Base-by-base conservation (phyloP, 2,329 filamentous ascomycete species). In the Fusarium zealandicum region DNA sequence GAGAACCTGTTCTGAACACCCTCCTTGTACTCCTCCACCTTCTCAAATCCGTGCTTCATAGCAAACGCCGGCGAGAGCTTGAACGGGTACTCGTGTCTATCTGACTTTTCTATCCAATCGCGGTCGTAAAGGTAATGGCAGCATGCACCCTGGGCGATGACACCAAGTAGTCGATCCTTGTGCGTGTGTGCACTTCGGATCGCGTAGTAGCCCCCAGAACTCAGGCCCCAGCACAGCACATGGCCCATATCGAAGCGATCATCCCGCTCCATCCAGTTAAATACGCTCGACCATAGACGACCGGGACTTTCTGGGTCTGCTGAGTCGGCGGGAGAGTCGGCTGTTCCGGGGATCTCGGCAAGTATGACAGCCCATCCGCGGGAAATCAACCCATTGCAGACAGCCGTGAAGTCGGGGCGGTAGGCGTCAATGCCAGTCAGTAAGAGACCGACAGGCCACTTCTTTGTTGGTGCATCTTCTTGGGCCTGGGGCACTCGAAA, bases 101-200 rank as follows among this genome's bases (percentile, higher is more conserved):
- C 31, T 6, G 18, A n/a, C n/a, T 37, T 31, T 5, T 42, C 28
- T 5, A 42, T 20, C 83, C 83, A 85, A 33, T 81, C 78, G 6
- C 69, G 67, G 11, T 75, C 76, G 63, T 84, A 79, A 64, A 83
- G 84, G 63, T 82, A 75, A 69, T 86, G 82, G 11, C 76, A 79
- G 0, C 81, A 81, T 3, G 81, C 81, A 0, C 82, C 83, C 63
- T 86, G 83, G 12, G 84, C 86, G 16, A 90, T 77, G 17, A 73
- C 72, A 0, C 86, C 87, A 0, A 73, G 70, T 16, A 90, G 72
- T 9, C 73, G 71, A 1, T 76, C 68, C 14, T 75, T 73, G 69
- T 90, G 87, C n/a, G 86, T 89, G 70, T 89, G 85, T 37, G 87
- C 86, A n/a, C 84, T 78, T 14, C 87, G 81, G 31, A 86, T 77